Conservation (phyloP, 441 rosid genomes). For the Jatropha podagrica region DNA sequence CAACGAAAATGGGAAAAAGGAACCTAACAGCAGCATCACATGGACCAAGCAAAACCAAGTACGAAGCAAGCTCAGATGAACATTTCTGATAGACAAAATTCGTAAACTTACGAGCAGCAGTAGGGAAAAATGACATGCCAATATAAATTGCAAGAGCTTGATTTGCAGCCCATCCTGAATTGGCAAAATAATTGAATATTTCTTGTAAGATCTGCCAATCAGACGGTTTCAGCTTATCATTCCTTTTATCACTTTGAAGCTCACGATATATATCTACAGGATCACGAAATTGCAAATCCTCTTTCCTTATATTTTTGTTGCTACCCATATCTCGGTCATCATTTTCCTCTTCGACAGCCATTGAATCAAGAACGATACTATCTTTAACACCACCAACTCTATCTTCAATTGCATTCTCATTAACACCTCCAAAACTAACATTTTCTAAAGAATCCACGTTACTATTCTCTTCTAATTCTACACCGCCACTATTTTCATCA, state of each 20-base stretch:
- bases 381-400: slow-evolving; percentile 21
- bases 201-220: slow-evolving; percentile 49
- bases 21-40: slow-evolving; percentile 62
- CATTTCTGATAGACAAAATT: slow-evolving; percentile 53
- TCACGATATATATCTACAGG: slow-evolving; percentile 55
- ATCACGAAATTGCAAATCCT: slow-evolving; percentile 38
- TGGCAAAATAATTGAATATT: slow-evolving; percentile 48
- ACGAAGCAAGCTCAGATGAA: slow-evolving; percentile 40
- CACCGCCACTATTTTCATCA: slow-evolving; percentile 7
- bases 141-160: slow-evolving; percentile 85
- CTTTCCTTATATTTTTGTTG: slow-evolving; percentile 7
- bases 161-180: slow-evolving; percentile 79
- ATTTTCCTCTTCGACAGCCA: slow-evolving; percentile 14
- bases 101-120: slow-evolving; percentile 55
- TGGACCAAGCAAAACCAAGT: slow-evolving; percentile 64
- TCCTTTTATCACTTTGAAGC: slow-evolving; percentile 39
- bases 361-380: slow-evolving; percentile 1
- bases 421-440: slow-evolving; percentile 7
- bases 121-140: slow-evolving; percentile 78
- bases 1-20: slow-evolving; percentile 80
- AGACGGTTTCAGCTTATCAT: slow-evolving; percentile 33
- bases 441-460: slow-evolving; percentile 12
- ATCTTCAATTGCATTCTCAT: slow-evolving; percentile 11
- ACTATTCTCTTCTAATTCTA: slow-evolving; percentile 14
- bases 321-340: background rate